phyloP scores from a whole-genome alignment of 2,329 filamentous ascomycete genomes.

The Zymoseptoria tritici region DNA sequence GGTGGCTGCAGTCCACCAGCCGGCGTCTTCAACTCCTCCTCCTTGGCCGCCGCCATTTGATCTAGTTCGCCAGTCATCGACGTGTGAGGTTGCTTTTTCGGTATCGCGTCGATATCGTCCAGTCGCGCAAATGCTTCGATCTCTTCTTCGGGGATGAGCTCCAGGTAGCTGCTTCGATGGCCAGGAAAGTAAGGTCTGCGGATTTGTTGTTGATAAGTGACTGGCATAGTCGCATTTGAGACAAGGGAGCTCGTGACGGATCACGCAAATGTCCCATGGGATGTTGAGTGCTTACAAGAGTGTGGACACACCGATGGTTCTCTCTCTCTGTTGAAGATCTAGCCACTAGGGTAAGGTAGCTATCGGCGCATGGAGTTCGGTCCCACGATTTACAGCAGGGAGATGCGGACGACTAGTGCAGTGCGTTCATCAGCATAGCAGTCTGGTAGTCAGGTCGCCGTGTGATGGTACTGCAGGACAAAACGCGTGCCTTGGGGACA shows the following conservation, averaged over 20 bases:
- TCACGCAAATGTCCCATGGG: background rate
- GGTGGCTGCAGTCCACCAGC: slow-evolving; percentile 8
- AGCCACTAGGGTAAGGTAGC: background rate
- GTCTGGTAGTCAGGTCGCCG: too few species aligned
- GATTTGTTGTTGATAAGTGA: slow-evolving; percentile 14
- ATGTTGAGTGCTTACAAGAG: background rate
- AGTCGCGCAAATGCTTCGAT: slow-evolving; percentile 21
- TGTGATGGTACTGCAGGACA: too few species aligned
- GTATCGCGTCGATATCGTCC: slow-evolving; percentile 20
- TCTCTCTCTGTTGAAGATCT: background rate
- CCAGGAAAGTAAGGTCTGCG: slow-evolving; percentile 22
- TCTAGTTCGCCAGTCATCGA: slow-evolving; percentile 9
- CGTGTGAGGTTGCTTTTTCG: slow-evolving; percentile 1
- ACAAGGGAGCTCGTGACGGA: background rate
- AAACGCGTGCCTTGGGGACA: too few species aligned
- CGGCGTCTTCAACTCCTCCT: slow-evolving; percentile 21
- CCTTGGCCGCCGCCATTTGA: slow-evolving; percentile 26
- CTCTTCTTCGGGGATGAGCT: slow-evolving; percentile 25
- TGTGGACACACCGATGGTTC: background rate
- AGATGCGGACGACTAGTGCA: background rate
- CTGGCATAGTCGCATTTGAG: slow-evolving; percentile 8
- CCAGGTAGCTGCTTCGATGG: slow-evolving; percentile 22
- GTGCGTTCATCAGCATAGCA: too few species aligned
- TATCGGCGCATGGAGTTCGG: background rate
- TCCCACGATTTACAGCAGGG: background rate